A percentile compares a stretch with the other conserved stretches of the same genome.
Conservation (phyloP, 106 monocot species). For the Alisma plantagoaquatica region DNA sequence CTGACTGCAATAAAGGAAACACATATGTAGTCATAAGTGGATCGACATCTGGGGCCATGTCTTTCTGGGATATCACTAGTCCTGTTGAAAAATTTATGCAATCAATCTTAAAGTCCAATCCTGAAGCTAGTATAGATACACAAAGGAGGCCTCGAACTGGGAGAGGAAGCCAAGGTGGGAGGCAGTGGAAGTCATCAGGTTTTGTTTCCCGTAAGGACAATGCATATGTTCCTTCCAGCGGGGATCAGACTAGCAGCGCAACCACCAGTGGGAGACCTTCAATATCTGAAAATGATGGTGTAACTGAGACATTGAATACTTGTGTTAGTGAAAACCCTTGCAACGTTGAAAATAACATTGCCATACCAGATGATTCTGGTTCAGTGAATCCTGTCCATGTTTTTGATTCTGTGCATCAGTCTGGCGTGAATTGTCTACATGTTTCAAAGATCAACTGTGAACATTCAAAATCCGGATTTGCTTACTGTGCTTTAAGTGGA, state of each 20-base stretch:
- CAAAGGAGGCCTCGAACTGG: constrained; percentile 81
- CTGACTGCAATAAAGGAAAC: constrained; percentile 10
- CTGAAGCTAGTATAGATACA: constrained; percentile 33
- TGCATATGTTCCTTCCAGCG: not conserved
- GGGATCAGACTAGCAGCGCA: not conserved
- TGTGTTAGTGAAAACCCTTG: not conserved
- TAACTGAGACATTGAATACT: not conserved
- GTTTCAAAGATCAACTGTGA: constrained; percentile 24
- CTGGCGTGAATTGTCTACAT: constrained; percentile 88
- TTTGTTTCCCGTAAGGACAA: constrained; percentile 16
- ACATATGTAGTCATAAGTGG: constrained; percentile 66
- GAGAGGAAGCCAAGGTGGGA: constrained; percentile 91
- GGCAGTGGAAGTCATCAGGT: constrained; percentile 57
- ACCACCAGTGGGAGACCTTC: not conserved
- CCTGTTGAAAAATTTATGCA: constrained; percentile 57
- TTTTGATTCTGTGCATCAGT: constrained; percentile 66
- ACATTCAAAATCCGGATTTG: constrained; percentile 13
- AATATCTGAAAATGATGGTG: constrained; percentile 1
- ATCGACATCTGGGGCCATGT: constrained; percentile 85
- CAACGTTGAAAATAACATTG: not conserved
- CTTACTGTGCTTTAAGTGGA: constrained; percentile 71
- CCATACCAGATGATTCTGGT: constrained; percentile 10
- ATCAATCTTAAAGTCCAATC: constrained; percentile 25
- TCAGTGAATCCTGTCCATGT: constrained; percentile 48
- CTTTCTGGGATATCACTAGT: constrained; percentile 88